These are phyloP conservation scores for Epichloe gansuensis DNA, from an alignment of 2,329 filamentous ascomycete genomes.

Conservation along the genomic window DNA sequence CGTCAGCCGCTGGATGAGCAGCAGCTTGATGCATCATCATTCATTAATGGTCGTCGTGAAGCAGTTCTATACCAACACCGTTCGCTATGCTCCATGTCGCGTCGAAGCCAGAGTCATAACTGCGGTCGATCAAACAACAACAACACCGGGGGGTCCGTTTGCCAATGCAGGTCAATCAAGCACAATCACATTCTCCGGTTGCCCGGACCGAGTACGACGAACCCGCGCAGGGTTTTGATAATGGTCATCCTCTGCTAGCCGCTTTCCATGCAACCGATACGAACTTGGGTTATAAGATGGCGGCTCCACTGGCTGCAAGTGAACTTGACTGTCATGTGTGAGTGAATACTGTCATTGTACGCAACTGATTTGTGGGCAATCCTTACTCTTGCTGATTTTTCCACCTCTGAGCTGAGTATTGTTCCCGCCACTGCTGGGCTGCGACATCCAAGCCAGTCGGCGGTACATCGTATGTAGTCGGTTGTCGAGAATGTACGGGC, in stretches of 20 bases:
- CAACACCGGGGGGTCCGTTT: neutral
- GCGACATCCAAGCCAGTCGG: neutral
- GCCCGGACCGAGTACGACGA: slow-evolving; percentile 9
- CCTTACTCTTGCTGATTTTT: slow-evolving; percentile 3
- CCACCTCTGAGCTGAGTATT: neutral
- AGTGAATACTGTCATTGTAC: neutral
- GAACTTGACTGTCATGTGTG: neutral
- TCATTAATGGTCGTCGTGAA: neutral
- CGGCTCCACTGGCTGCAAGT: neutral
- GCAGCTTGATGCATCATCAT: neutral
- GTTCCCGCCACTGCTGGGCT: neutral
- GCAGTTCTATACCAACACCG: slow-evolving; percentile 6
- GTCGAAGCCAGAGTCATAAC: neutral
- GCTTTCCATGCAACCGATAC: slow-evolving; percentile 3
- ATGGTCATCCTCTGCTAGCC: slow-evolving; percentile 3
- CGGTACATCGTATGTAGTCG: neutral
- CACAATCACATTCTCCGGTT: slow-evolving; percentile 18
- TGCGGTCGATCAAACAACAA: neutral
- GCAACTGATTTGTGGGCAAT: neutral
- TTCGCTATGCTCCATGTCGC: slow-evolving; percentile 3
- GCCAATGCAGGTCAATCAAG: slow-evolving; percentile 15
- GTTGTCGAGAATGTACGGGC: neutral
- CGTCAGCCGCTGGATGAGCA: neutral
- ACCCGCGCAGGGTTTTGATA: neutral
- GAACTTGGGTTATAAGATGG: neutral